A percentile compares a stretch with the other conserved stretches of the same genome.
Conservation (phyloP, 2,329 filamentous ascomycete genomes). For the Neonectria faginata region DNA sequence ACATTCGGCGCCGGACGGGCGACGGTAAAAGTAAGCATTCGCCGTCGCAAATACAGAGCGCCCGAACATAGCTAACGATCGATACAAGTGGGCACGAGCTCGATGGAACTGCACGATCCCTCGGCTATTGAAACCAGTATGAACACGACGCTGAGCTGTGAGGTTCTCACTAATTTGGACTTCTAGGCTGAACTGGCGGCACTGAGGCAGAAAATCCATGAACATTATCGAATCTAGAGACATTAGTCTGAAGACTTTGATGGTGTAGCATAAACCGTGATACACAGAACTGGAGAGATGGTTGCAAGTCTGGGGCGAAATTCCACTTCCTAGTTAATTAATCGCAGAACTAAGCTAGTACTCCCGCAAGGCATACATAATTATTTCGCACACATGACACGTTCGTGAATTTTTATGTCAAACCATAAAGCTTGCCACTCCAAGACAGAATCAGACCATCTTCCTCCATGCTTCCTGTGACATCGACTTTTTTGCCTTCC, state of each 20-base stretch:
- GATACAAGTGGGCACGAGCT: background rate
- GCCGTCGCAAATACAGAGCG: background rate
- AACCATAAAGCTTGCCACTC: too few relatives aligned
- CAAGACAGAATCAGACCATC: background rate
- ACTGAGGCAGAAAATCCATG: background rate
- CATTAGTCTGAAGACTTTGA: background rate
- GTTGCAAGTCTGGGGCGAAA: background rate
- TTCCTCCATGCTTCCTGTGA: background rate
- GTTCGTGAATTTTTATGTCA: too few relatives aligned
- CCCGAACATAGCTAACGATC: background rate
- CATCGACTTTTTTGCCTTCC: conserved; percentile 6
- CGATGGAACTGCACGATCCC: background rate
- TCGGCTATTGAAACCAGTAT: background rate
- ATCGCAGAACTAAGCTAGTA: too few relatives aligned
- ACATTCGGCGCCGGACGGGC: background rate
- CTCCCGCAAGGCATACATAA: too few relatives aligned
- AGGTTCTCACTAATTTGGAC: background rate
- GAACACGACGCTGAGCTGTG: background rate
- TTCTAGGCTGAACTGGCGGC: background rate
- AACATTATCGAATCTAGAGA: background rate
- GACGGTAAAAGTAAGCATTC: background rate
- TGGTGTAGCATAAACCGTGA: background rate
- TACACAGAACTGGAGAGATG: background rate
- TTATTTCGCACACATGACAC: too few relatives aligned
- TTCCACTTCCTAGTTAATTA: too few relatives aligned